Evolutionary conservation across 495 filamentous ascomycete species (phyloP).

Genomic region (Podospora comata): DNA sequence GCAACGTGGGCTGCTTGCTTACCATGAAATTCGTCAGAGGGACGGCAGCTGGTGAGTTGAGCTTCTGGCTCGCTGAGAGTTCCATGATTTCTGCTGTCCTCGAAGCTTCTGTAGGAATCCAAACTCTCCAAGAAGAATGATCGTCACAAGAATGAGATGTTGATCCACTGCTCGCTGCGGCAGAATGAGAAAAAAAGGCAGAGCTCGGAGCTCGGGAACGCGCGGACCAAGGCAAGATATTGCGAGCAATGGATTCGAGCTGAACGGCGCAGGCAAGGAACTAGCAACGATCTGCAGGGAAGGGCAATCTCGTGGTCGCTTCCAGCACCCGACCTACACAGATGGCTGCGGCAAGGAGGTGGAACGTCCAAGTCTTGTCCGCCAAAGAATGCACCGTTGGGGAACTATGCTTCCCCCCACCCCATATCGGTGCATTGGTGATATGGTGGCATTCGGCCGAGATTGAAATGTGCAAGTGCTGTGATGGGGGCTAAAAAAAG

Average conservation of each 20-base stretch:
- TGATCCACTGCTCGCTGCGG: neutral
- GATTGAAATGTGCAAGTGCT: neutral
- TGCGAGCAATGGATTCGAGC: neutral
- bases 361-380: neutral
- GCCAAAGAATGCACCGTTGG: neutral
- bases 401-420: neutral
- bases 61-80: neutral
- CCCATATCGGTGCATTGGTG: neutral
- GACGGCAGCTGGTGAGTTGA: neutral
- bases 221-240: constrained; percentile 1
- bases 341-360: neutral
- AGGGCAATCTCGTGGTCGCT: neutral
- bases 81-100: neutral
- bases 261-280: neutral
- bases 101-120: neutral
- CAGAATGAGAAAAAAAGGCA: neutral
- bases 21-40: neutral
- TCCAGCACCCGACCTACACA: neutral
- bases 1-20: neutral
- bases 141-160: neutral
- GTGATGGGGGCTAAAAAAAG: neutral
- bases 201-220: neutral
- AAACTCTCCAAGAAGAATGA: neutral
- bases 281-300: neutral
- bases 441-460: neutral